phyloP scores from a whole-genome alignment of 78 protist genomes.

The Creolimax fragrantissima region DNA sequence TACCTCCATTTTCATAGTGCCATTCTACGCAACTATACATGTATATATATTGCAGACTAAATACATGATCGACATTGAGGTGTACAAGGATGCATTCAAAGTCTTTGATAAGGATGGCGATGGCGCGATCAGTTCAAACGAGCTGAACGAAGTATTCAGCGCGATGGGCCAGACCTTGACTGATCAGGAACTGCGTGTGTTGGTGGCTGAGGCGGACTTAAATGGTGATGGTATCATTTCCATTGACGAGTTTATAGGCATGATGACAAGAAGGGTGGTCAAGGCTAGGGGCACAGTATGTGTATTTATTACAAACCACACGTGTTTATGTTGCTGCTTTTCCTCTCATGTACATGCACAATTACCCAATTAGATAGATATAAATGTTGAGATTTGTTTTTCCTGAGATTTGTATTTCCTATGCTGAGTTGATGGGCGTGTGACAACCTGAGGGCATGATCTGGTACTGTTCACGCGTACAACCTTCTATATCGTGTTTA shows the following conservation, averaged over 20 bases:
- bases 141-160: background rate
- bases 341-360: background rate
- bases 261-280: background rate
- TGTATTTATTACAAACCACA: background rate
- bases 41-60: background rate
- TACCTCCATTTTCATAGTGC: background rate
- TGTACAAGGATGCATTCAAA: slow-evolving; percentile 5
- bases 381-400: too few species aligned
- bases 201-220: background rate
- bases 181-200: background rate
- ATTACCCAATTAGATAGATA: background rate
- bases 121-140: background rate
- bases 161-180: background rate
- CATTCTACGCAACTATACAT: background rate
- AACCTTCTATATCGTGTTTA: too few species aligned
- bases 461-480: too few species aligned
- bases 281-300: background rate
- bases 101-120: background rate
- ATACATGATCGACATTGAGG: background rate
- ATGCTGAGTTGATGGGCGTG: too few species aligned
- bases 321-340: background rate
- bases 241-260: background rate
- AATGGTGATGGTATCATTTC: slow-evolving; percentile 2
- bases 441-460: too few species aligned
- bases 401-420: too few species aligned